Conservation (phyloP, 1,284 basidiomycete species). For the Vanrija sp. region DNA sequence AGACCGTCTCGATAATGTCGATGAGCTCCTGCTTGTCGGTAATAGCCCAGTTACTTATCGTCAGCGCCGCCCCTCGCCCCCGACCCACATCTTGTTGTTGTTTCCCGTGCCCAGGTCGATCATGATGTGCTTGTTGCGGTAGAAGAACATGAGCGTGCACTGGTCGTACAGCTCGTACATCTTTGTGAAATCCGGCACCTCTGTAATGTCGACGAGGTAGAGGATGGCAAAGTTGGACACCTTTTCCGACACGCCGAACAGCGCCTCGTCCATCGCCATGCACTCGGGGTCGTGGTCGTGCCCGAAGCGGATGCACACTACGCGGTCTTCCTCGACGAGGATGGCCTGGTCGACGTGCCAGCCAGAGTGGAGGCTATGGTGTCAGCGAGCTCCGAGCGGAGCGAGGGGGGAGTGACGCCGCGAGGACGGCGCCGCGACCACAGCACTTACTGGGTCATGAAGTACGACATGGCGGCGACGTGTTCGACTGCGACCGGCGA, state of each 20-base stretch:
- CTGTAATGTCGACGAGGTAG: constrained; percentile 91
- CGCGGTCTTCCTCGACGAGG: constrained; percentile 92
- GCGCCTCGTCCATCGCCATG: constrained; percentile 99
- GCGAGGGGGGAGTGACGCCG: not conserved
- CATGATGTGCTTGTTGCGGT: constrained; percentile 99
- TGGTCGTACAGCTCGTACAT: constrained; percentile 73
- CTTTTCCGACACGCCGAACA: constrained; percentile 87
- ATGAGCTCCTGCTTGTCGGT: constrained; percentile 97
- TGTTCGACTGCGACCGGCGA: not conserved
- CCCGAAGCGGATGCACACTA: constrained; percentile 93
- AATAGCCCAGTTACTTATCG: constrained; percentile 86
- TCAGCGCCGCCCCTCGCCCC: not conserved
- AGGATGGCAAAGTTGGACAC: constrained; percentile 98
- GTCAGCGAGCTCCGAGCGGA: too few relatives aligned
- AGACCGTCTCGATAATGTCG: constrained; percentile 97
- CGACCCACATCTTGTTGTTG: constrained; percentile 89
- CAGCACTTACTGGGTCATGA: constrained; percentile 49
- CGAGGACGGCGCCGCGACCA: not conserved
- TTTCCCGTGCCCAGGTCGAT: constrained; percentile 99
- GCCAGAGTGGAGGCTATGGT: constrained; percentile 68
- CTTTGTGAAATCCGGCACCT: constrained; percentile 98
- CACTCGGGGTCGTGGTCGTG: constrained; percentile 93
- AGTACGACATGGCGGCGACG: constrained; percentile 46
- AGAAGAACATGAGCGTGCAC: constrained; percentile 97
- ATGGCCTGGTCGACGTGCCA: constrained; percentile 98